phyloP scores from a whole-genome alignment of 169 alveolate species.

The Plasmodium chabaudi region DNA sequence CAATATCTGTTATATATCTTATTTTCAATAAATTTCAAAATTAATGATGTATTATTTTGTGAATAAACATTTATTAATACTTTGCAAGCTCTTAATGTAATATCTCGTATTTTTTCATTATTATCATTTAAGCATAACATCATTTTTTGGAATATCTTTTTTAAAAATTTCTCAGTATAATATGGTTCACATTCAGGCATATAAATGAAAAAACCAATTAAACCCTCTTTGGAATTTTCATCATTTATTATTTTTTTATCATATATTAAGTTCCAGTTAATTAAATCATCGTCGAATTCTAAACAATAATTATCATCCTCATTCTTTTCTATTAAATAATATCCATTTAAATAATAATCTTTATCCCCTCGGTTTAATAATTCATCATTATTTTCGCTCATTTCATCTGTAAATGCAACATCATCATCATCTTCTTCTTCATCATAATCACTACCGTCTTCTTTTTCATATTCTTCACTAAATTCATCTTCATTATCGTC shows the following conservation, averaged over 20 bases:
- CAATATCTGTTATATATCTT: slow-evolving; percentile 63
- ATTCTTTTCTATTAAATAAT: slow-evolving; percentile 67
- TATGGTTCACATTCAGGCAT: slow-evolving; percentile 71
- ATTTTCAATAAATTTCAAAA: slow-evolving; percentile 72
- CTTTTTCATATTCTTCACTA: slow-evolving; percentile 30
- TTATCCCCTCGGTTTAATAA: slow-evolving; percentile 17
- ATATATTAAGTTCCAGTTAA: slow-evolving; percentile 61
- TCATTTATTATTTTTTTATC: slow-evolving; percentile 48
- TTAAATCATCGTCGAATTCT: slow-evolving; percentile 59
- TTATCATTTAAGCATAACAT: slow-evolving; percentile 64
- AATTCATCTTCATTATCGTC: slow-evolving; percentile 10
- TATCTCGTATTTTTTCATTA: slow-evolving; percentile 65
- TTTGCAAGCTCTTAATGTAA: slow-evolving; percentile 65
- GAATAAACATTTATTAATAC: slow-evolving; percentile 50
- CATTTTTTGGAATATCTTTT: slow-evolving; percentile 61
- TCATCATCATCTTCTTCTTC: slow-evolving; percentile 22
- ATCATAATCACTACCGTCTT: slow-evolving; percentile 1
- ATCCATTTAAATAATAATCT: slow-evolving; percentile 32
- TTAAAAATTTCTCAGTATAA: slow-evolving; percentile 72
- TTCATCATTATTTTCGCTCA: slow-evolving; percentile 31
- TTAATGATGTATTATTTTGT: slow-evolving; percentile 62
- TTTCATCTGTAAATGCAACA: slow-evolving; percentile 12
- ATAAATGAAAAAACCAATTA: slow-evolving; percentile 67
- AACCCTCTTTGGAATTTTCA: slow-evolving; percentile 65
- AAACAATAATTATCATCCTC: slow-evolving; percentile 25